phyloP scores from a whole-genome alignment of 2,329 filamentous ascomycete genomes.

The Sarocladiaceae sp. region DNA sequence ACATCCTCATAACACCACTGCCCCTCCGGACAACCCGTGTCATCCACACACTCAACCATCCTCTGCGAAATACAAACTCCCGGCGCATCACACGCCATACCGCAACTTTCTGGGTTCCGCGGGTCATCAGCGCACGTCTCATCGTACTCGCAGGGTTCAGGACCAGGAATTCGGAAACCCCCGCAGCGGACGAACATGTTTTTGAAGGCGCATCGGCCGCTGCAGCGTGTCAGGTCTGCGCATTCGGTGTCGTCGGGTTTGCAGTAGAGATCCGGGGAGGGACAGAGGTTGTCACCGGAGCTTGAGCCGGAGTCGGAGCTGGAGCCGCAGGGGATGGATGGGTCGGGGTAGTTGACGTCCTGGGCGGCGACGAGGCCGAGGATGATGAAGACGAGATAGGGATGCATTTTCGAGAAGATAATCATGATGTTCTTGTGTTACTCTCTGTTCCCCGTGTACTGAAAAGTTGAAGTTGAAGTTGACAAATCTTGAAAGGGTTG shows the following conservation, averaged over 20 bases:
- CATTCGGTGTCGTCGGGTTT: constrained; percentile 2
- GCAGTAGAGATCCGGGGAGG: constrained; percentile 3
- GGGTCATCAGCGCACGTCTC: constrained; percentile 12
- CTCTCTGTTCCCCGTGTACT: not conserved
- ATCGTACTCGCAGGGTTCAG: constrained; percentile 1
- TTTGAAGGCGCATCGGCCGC: constrained; percentile 10
- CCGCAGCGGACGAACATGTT: constrained; percentile 11
- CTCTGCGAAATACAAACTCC: constrained; percentile 11
- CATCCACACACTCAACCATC: constrained; percentile 5
- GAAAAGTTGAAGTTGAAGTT: not conserved
- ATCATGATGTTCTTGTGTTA: not conserved
- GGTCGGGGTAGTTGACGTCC: constrained; percentile 10
- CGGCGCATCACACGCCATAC: constrained; percentile 12
- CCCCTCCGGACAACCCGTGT: constrained; percentile 8
- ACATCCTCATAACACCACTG: constrained; percentile 12
- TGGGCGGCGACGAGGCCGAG: not conserved
- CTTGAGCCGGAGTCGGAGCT: too few species aligned
- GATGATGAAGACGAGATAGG: not conserved
- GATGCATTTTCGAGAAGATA: not conserved
- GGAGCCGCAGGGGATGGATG: constrained; percentile 10
- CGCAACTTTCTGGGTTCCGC: constrained; percentile 12
- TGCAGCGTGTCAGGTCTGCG: constrained; percentile 7
- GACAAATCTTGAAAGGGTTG: not conserved
- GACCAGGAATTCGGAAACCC: not conserved
- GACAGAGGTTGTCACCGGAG: constrained; percentile 2